phyloP scores from a whole-genome alignment of 495 filamentous ascomycete species.

The Podospora pseudopauciseta region DNA sequence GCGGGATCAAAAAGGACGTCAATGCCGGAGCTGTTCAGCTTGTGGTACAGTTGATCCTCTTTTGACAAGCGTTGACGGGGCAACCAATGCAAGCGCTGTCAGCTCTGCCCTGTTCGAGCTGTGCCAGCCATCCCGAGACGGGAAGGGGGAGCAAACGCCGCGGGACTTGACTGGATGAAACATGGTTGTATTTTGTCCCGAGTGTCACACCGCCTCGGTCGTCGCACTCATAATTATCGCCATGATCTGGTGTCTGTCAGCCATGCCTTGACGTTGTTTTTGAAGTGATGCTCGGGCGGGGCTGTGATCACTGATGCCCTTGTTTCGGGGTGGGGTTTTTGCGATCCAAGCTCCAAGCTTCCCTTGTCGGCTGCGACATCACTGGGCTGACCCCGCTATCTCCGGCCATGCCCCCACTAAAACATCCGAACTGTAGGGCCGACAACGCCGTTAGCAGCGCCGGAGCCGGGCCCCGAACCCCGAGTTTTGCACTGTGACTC shows the following conservation, averaged over 20 bases:
- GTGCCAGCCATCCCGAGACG: neutral
- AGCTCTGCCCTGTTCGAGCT: neutral
- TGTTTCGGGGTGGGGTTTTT: neutral
- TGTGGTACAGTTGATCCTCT: neutral
- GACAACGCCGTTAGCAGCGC: conserved; percentile 5
- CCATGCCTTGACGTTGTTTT: neutral
- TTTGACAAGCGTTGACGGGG: conserved; percentile 10
- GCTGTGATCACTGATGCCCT: neutral
- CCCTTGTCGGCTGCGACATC: neutral
- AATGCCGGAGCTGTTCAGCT: neutral
- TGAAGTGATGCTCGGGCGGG: too few species aligned
- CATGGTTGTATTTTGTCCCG: neutral
- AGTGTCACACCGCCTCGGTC: too few species aligned
- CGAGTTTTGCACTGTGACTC: neutral
- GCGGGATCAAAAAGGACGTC: neutral
- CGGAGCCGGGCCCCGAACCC: conserved; percentile 2
- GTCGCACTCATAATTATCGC: neutral
- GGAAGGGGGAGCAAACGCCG: neutral
- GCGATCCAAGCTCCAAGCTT: neutral
- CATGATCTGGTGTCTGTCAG: too few species aligned
- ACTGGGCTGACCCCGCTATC: neutral
- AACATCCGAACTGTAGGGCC: neutral
- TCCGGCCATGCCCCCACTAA: conserved; percentile 7
- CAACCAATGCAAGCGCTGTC: conserved; percentile 17
- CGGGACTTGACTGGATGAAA: neutral